phyloP scores from a whole-genome alignment of 2,329 filamentous ascomycete species.

The Aspergillus sp. region DNA sequence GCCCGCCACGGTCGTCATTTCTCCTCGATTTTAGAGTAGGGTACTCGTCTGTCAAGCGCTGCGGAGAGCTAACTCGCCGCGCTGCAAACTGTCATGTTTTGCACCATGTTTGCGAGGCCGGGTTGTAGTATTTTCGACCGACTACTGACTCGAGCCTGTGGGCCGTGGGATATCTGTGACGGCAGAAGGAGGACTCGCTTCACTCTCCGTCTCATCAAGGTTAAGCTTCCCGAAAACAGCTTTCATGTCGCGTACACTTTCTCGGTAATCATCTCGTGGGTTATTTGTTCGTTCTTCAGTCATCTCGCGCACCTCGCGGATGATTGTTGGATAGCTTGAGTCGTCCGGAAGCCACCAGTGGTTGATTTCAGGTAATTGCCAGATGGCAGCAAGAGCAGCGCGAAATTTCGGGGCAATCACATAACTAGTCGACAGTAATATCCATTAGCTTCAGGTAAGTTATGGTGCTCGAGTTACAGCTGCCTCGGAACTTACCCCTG shows the following conservation, averaged over 20 bases:
- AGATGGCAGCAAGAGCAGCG: constrained; percentile 71
- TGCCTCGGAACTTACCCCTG: constrained; percentile 60
- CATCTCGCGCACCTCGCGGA: constrained; percentile 76
- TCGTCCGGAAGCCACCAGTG: constrained; percentile 90
- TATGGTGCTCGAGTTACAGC: neutral
- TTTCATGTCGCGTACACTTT: constrained; percentile 72
- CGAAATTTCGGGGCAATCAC: constrained; percentile 77
- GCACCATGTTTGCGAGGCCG: neutral
- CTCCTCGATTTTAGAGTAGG: too few species aligned
- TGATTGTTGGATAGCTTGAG: constrained; percentile 70
- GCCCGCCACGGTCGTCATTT: neutral
- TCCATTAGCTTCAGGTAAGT: neutral
- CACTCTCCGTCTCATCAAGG: constrained; percentile 46
- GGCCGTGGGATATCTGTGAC: constrained; percentile 9
- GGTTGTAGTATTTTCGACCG: neutral
- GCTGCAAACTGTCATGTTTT: neutral
- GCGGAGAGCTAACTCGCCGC: too few species aligned
- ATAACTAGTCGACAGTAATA: constrained; percentile 59
- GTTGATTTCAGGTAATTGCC: constrained; percentile 68
- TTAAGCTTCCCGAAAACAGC: constrained; percentile 68
- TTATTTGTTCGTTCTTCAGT: constrained; percentile 72
- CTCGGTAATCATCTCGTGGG: constrained; percentile 51
- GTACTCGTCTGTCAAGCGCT: too few species aligned
- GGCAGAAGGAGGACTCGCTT: constrained; percentile 26
- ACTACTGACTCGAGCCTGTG: neutral